Evolutionary conservation across 1,284 basidiomycete species (phyloP).

Genomic region (Hypsizygus ulmarius): DNA sequence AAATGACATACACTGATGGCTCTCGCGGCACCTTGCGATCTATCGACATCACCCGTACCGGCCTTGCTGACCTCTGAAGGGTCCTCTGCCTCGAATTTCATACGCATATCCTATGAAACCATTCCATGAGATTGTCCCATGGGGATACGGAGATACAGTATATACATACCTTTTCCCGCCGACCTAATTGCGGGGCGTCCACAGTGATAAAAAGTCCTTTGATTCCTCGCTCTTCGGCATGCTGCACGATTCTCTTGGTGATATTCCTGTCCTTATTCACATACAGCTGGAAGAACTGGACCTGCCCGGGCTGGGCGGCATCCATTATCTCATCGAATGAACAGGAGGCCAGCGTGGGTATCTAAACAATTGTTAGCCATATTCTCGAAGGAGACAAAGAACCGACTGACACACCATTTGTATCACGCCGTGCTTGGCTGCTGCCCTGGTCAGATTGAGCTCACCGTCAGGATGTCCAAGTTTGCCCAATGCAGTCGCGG

Average conservation of each 20-base stretch:
- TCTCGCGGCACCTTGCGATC: slow-evolving; percentile 88
- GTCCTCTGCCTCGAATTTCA: slow-evolving; percentile 89
- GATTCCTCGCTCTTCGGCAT: slow-evolving; percentile 81
- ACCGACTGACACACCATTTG: slow-evolving; percentile 71
- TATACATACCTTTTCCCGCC: slow-evolving; percentile 72
- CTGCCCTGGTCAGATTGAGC: slow-evolving; percentile 82
- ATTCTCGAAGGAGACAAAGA: not conserved
- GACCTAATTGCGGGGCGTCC: slow-evolving; percentile 89
- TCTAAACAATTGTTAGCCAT: slow-evolving; percentile 40
- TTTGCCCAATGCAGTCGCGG: slow-evolving; percentile 81
- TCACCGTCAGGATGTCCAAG: slow-evolving; percentile 94
- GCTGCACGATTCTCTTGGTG: slow-evolving; percentile 80
- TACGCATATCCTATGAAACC: slow-evolving; percentile 83
- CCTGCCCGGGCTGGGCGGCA: slow-evolving; percentile 68
- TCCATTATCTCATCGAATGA: slow-evolving; percentile 91
- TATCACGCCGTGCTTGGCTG: slow-evolving; percentile 61
- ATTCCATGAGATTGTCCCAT: not conserved
- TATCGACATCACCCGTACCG: slow-evolving; percentile 63
- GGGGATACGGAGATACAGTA: not conserved
- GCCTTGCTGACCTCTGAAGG: slow-evolving; percentile 65
- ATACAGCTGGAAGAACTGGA: slow-evolving; percentile 78
- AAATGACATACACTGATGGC: slow-evolving; percentile 77
- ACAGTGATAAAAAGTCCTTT: slow-evolving; percentile 90
- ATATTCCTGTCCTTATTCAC: slow-evolving; percentile 84
- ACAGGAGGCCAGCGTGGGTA: slow-evolving; percentile 86